These are phyloP conservation scores for Boletus patriciae DNA, from an alignment of 768 basidiomycete species.

Conservation along the genomic window DNA sequence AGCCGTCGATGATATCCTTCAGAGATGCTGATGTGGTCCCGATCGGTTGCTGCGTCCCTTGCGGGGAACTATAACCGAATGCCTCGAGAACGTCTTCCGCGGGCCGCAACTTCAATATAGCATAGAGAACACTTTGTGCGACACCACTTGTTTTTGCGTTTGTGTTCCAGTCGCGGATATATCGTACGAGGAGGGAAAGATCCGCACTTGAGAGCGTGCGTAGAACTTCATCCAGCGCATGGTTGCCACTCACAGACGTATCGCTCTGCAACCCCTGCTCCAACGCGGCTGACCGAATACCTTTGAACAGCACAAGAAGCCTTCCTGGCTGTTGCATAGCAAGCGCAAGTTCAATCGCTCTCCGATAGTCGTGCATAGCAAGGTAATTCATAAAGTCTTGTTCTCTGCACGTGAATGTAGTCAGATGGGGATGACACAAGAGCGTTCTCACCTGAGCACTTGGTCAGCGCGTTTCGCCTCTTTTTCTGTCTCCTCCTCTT, in stretches of 20 bases:
- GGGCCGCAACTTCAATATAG: conserved; percentile 73
- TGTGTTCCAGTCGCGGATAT: conserved; percentile 93
- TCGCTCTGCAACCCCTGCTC: conserved; percentile 7
- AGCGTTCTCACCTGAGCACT: conserved; percentile 70
- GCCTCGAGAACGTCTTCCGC: conserved; percentile 73
- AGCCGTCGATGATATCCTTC: conserved; percentile 77
- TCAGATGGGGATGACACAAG: not conserved
- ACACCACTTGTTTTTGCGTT: conserved; percentile 81
- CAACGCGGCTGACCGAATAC: conserved; percentile 43
- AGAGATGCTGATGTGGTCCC: conserved; percentile 36
- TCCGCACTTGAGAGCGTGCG: conserved; percentile 68
- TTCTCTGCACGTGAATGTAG: conserved; percentile 59
- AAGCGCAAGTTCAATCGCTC: conserved; percentile 88
- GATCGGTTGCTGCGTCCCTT: conserved; percentile 14
- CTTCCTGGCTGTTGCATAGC: conserved; percentile 93
- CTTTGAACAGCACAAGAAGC: conserved; percentile 74
- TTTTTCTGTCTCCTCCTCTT: conserved; percentile 74
- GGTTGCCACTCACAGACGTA: conserved; percentile 62
- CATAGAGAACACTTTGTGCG: conserved; percentile 82
- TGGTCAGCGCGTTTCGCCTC: conserved; percentile 68
- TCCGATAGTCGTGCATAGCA: conserved; percentile 81
- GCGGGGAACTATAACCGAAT: conserved; percentile 41
- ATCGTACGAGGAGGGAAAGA: conserved; percentile 76
- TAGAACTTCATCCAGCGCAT: conserved; percentile 80
- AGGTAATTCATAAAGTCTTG: conserved; percentile 95